These are phyloP conservation scores for Dunaliella salina DNA, from an alignment of 163 green algal species.

Conservation along the genomic window DNA sequence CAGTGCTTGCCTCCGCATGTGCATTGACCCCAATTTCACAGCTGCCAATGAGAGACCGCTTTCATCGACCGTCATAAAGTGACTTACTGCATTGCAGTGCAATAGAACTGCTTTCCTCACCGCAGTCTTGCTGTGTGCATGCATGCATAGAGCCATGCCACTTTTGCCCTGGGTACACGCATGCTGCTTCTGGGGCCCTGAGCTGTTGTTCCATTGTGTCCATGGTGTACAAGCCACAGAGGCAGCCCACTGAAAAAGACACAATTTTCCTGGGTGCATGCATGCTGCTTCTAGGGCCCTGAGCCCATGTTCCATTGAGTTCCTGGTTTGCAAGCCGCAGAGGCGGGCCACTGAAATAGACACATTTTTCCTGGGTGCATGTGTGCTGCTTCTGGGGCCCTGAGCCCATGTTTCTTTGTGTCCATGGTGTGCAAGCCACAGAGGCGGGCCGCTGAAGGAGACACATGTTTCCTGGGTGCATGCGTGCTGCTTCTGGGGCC, in stretches of 20 bases:
- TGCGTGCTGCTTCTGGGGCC: conserved; percentile 66
- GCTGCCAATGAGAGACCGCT: no score
- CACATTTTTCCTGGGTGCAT: no score
- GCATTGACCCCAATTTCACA: no score
- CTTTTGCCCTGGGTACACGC: not conserved
- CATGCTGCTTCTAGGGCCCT: conserved; percentile 69
- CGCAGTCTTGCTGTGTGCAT: not conserved
- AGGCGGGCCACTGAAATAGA: conserved; percentile 13
- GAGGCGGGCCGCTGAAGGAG: conserved; percentile 65
- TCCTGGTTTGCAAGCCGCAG: no score
- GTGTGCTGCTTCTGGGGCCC: conserved; percentile 69
- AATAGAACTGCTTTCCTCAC: no score
- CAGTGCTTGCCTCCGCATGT: no score
- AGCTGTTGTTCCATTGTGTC: conserved; percentile 60
- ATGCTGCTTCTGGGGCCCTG: conserved; percentile 70
- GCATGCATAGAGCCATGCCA: no score
- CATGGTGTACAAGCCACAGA: conserved; percentile 52
- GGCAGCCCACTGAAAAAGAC: conserved; percentile 42
- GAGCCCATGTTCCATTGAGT: no score
- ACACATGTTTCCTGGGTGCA: no score
- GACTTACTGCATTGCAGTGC: no score
- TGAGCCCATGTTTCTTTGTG: conserved; percentile 56
- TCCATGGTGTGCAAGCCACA: conserved; percentile 55
- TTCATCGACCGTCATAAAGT: no score
- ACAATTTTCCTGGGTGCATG: not conserved